Conservation (phyloP, 805 yeast species). For the Monosporozyma solicola region DNA sequence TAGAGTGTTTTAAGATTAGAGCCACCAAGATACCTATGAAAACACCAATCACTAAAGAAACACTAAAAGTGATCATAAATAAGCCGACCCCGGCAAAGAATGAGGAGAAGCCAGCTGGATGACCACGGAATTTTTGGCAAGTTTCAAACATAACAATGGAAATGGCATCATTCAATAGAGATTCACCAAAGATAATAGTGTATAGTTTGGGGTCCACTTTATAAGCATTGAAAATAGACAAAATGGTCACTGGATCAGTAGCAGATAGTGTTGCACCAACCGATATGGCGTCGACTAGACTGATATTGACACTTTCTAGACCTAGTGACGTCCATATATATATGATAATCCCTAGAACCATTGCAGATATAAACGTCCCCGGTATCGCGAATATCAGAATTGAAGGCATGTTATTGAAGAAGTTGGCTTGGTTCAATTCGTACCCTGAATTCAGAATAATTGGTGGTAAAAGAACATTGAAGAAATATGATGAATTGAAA, state of each 20-base stretch:
- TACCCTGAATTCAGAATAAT: constrained; percentile 94
- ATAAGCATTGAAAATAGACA: constrained; percentile 93
- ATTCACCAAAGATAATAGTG: constrained; percentile 95
- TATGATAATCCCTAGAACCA: constrained; percentile 80
- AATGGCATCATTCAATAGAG: constrained; percentile 91
- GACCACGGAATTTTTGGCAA: constrained; percentile 91
- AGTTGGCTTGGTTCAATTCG: constrained; percentile 91
- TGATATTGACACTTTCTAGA: constrained; percentile 74
- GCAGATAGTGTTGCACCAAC: constrained; percentile 98
- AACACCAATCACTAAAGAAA: constrained; percentile 84
- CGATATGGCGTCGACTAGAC: constrained; percentile 94
- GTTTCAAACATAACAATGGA: constrained; percentile 99
- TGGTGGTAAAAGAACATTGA: constrained; percentile 90
- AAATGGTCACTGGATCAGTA: constrained; percentile 95
- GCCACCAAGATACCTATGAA: constrained; percentile 85
- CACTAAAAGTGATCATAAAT: constrained; percentile 86
- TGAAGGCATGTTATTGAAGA: constrained; percentile 84
- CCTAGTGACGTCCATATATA: constrained; percentile 90
- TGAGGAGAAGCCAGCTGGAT: constrained; percentile 62
- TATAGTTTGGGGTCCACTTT: constrained; percentile 96
- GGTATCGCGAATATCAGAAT: constrained; percentile 92
- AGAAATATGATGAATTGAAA: constrained; percentile 88
- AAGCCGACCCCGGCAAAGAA: constrained; percentile 89
- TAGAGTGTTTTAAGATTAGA: constrained; percentile 80
- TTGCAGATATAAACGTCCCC: constrained; percentile 88